Percentiles rank a stretch among this genome's conserved stretches.
Evolutionary conservation across 176 grass and related monocot species (phyloP).

Genomic region (Rhynchospora pubera): DNA sequence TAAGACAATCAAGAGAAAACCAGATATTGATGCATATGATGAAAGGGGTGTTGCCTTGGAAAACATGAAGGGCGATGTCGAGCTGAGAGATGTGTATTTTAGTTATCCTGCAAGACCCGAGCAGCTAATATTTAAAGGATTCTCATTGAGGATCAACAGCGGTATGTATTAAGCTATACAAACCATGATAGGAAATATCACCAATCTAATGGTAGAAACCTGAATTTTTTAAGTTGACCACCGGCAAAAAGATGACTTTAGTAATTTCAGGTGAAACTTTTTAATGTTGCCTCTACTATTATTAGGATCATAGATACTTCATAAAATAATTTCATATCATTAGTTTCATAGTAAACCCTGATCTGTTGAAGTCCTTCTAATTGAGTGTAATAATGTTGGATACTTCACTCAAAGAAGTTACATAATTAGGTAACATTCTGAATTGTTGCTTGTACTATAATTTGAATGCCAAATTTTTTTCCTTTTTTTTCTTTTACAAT

Average conservation of each 20-base stretch:
- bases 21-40: slow-evolving; percentile 64
- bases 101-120: slow-evolving; percentile 61
- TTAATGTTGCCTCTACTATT: neutral
- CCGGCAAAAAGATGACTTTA: neutral
- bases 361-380: neutral
- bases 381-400: neutral
- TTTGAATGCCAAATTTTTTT: no score
- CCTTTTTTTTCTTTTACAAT: no score
- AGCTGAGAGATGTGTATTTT: slow-evolving; percentile 60
- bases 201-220: neutral
- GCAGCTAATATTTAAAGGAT: slow-evolving; percentile 54
- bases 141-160: slow-evolving; percentile 47
- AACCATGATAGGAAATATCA: neutral
- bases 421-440: neutral
- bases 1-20: slow-evolving; percentile 56
- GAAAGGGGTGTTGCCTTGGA: slow-evolving; percentile 35
- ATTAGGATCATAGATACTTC: neutral
- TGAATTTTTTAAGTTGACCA: neutral
- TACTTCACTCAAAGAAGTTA: neutral
- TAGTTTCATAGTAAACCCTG: neutral
- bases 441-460: no score
- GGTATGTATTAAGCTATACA: slow-evolving; percentile 22
- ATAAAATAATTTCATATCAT: neutral
- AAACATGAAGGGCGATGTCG: slow-evolving; percentile 53
- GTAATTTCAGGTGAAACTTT: neutral